Conservation (phyloP, 2,329 filamentous ascomycete genomes). For the Paraphaeosphaeria sporulosa region DNA sequence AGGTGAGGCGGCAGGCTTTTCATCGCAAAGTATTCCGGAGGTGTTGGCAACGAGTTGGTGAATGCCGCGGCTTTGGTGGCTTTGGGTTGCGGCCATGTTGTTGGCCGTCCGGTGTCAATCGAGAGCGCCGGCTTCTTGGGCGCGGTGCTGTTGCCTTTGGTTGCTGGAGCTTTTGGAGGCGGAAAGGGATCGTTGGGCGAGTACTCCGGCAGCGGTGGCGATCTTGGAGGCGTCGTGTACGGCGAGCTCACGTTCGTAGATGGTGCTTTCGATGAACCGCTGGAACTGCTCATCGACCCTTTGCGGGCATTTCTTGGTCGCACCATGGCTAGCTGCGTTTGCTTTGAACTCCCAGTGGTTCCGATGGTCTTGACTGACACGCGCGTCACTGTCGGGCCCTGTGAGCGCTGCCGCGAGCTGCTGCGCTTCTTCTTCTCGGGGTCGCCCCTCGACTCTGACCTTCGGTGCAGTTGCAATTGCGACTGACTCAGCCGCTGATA, state of each 20-base stretch:
- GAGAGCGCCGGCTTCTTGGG: constrained; percentile 31
- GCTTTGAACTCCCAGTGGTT: constrained; percentile 30
- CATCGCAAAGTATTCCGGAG: constrained; percentile 13
- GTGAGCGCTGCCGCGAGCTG: constrained; percentile 31
- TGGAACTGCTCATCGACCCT: constrained; percentile 26
- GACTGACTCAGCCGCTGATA: constrained; percentile 49
- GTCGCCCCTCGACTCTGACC: constrained; percentile 20
- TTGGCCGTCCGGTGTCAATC: constrained; percentile 30
- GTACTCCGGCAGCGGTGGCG: constrained; percentile 25
- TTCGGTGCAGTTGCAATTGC: constrained; percentile 40
- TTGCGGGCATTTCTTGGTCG: constrained; percentile 42
- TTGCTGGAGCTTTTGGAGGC: constrained; percentile 10
- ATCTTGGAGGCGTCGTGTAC: constrained; percentile 27
- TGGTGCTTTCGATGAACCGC: constrained; percentile 29
- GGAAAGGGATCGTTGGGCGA: constrained; percentile 23
- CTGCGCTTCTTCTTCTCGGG: constrained; percentile 34
- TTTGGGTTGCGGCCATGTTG: constrained; percentile 33
- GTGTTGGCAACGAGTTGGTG: constrained; percentile 12
- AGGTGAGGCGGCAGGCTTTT: constrained; percentile 23
- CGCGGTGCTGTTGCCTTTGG: constrained; percentile 8
- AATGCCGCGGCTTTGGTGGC: constrained; percentile 20
- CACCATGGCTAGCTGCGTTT: constrained; percentile 48
- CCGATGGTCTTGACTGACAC: constrained; percentile 35
- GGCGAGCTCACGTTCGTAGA: constrained; percentile 31
- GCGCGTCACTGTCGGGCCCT: constrained; percentile 38